A percentile compares a stretch with the other conserved stretches of the same genome.
Conservation (phyloP, 345 rosid genomes). For the Eucalyptus cladocalyx region DNA sequence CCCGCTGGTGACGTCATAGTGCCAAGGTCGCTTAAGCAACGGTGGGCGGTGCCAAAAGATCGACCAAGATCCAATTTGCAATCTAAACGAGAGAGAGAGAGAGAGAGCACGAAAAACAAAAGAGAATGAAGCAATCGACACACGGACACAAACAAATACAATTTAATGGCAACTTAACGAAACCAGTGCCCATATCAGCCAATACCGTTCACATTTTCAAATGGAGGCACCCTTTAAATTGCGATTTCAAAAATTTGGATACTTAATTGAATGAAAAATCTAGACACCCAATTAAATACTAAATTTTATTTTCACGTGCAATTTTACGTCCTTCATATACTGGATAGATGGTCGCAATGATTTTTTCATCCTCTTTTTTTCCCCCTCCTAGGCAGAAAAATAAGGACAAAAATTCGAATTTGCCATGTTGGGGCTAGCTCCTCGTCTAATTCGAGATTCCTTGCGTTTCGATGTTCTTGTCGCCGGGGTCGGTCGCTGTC, state of each 20-base stretch:
- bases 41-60: neutral
- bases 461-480: neutral
- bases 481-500: neutral
- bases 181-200: too few relatives aligned
- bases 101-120: neutral
- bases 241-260: neutral
- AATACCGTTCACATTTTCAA: neutral
- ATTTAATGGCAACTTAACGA: neutral
- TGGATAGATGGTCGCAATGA: neutral
- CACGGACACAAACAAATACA: neutral
- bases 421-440: neutral
- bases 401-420: neutral
- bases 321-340: neutral
- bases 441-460: neutral
- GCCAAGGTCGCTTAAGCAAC: fast-evolving
- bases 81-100: neutral
- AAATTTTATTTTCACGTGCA: neutral
- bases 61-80: neutral
- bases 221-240: neutral
- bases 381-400: neutral
- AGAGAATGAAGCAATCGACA: neutral
- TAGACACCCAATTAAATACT: neutral
- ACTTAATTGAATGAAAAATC: neutral
- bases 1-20: too few relatives aligned
- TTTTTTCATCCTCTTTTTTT: neutral